Evolutionary conservation across 2,329 filamentous ascomycete genomes (phyloP).

Genomic region (Colletotrichum shisoi): DNA sequence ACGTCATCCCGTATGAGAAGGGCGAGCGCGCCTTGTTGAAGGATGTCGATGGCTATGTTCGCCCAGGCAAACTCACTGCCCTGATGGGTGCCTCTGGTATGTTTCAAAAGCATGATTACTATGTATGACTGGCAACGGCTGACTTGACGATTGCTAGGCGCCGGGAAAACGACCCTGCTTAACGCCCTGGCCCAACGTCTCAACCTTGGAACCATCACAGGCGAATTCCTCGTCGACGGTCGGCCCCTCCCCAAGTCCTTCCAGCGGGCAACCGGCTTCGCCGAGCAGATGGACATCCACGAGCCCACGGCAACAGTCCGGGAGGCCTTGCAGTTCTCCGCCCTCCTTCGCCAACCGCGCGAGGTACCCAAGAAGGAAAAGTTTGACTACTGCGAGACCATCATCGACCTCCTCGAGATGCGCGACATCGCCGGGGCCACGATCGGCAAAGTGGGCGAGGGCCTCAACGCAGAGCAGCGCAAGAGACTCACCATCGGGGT

Average conservation of each 20-base stretch:
- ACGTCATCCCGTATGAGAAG: conserved; percentile 63
- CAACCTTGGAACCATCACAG: conserved; percentile 77
- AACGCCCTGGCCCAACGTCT: conserved; percentile 78
- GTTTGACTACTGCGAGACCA: conserved; percentile 71
- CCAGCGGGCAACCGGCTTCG: conserved; percentile 78
- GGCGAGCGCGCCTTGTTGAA: conserved; percentile 75
- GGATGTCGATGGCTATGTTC: conserved; percentile 83
- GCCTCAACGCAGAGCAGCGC: conserved; percentile 67
- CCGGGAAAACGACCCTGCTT: conserved; percentile 77
- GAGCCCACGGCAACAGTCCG: conserved; percentile 71
- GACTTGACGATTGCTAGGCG: conserved; percentile 43
- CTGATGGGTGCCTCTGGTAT: conserved; percentile 70
- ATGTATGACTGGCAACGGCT: neutral
- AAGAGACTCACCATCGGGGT: conserved; percentile 66
- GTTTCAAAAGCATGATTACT: conserved; percentile 28
- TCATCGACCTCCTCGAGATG: conserved; percentile 75
- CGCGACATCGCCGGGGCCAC: conserved; percentile 70
- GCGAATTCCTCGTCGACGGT: conserved; percentile 82
- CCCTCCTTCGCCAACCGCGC: conserved; percentile 67
- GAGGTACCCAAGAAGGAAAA: conserved; percentile 68
- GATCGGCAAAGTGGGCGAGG: conserved; percentile 66
- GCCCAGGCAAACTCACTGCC: conserved; percentile 80
- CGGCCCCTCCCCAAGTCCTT: conserved; percentile 75
- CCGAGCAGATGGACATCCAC: conserved; percentile 72
- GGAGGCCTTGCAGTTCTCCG: conserved; percentile 72